A percentile compares a stretch with the other conserved stretches of the same genome.
Conservation (phyloP, 805 yeast species). For the Henningerozyma blattae region DNA sequence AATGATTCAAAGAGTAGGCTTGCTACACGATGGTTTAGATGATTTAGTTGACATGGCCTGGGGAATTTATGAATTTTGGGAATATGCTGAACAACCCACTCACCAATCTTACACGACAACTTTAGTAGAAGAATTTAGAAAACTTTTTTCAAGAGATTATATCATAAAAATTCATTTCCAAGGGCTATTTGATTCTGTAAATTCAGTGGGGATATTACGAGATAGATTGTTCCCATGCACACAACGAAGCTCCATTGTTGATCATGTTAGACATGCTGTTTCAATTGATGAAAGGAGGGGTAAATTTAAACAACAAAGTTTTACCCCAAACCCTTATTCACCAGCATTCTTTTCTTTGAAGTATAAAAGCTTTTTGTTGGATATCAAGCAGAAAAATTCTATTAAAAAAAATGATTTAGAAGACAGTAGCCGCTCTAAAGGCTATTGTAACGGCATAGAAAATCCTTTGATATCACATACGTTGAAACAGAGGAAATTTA, state of each 20-base stretch:
- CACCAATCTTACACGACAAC: constrained; percentile 32
- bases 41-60: constrained; percentile 49
- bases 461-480: constrained; percentile 3
- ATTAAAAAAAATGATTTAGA: not conserved
- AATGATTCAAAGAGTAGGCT: constrained; percentile 53
- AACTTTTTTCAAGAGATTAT: constrained; percentile 37
- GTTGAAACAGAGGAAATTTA: not conserved
- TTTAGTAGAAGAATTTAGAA: constrained; percentile 40
- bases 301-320: constrained; percentile 46
- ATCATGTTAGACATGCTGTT: constrained; percentile 55
- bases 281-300: constrained; percentile 57
- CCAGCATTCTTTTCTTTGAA: constrained; percentile 19
- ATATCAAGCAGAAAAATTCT: not conserved
- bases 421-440: too few relatives aligned
- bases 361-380: constrained; percentile 2
- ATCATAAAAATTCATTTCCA: constrained; percentile 39
- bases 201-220: constrained; percentile 49
- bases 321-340: constrained; percentile 31
- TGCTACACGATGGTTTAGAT: constrained; percentile 42
- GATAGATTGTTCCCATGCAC: constrained; percentile 50
- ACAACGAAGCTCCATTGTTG: constrained; percentile 36
- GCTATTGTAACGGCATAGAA: not conserved
- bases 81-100: constrained; percentile 44
- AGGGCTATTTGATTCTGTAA: constrained; percentile 62
- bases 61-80: constrained; percentile 51